Conservation (phyloP, 2,329 filamentous ascomycete genomes). For the Neofusicoccum cordaticola region DNA sequence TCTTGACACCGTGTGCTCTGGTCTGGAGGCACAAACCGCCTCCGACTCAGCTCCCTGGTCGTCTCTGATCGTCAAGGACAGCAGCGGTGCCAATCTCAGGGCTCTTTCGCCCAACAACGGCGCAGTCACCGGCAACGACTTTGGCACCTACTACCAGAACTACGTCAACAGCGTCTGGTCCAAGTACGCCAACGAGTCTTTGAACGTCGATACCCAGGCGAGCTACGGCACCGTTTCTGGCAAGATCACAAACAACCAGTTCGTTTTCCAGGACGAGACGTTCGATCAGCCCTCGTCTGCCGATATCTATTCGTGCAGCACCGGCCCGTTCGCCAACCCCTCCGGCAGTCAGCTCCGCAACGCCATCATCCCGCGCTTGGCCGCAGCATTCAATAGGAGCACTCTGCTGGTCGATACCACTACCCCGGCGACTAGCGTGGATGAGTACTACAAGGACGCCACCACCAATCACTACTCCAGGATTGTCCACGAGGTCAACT, state of each 20-base stretch:
- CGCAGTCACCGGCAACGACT: conserved; percentile 47
- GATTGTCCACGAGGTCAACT: conserved; percentile 59
- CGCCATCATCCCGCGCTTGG: conserved; percentile 69
- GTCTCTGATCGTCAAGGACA: conserved; percentile 50
- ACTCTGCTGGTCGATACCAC: conserved; percentile 56
- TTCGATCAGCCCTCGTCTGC: conserved; percentile 25
- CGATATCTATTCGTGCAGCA: conserved; percentile 64
- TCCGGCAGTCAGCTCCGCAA: conserved; percentile 39
- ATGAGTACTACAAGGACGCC: conserved; percentile 34
- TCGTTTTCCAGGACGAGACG: conserved; percentile 38
- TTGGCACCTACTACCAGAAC: conserved; percentile 50
- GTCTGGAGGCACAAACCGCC: conserved; percentile 54
- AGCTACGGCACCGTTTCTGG: conserved; percentile 54
- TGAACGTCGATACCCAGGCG: conserved; percentile 66
- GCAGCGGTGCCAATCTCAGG: conserved; percentile 37
- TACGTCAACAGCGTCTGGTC: conserved; percentile 54
- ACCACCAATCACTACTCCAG: conserved; percentile 58
- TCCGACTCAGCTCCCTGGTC: conserved; percentile 60
- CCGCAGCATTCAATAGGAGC: conserved; percentile 72
- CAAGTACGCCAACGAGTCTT: conserved; percentile 42
- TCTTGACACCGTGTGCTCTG: conserved; percentile 54
- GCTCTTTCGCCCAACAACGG: conserved; percentile 47
- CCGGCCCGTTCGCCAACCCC: conserved; percentile 57
- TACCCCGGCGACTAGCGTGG: conserved; percentile 37
- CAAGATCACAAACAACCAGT: conserved; percentile 43